These are phyloP conservation scores for Monosporozyma servazzii DNA, from an alignment of 805 yeast species.

Conservation along the genomic window DNA sequence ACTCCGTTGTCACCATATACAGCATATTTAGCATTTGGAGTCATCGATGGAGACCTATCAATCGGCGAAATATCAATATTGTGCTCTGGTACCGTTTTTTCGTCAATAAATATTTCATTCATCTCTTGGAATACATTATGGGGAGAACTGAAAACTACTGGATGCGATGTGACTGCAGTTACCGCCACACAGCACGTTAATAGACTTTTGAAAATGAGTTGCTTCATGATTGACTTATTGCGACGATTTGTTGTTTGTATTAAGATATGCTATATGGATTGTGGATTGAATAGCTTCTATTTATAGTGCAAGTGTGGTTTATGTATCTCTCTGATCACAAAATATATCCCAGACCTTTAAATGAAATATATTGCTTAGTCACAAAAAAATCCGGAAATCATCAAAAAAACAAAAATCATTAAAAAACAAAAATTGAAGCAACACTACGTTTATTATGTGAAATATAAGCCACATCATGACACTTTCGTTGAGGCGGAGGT, in stretches of 20 bases:
- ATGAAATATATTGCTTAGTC: not conserved
- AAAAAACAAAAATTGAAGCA: not conserved
- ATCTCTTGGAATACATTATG: not conserved
- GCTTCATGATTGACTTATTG: not conserved
- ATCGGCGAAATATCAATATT: constrained; percentile 35
- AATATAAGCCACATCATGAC: not conserved
- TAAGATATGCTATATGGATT: no score
- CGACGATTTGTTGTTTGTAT: not conserved
- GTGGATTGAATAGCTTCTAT: not conserved
- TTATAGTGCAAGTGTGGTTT: no score
- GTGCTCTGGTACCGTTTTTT: constrained; percentile 8
- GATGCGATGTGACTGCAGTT: not conserved
- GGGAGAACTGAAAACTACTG: not conserved
- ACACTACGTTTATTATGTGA: not conserved
- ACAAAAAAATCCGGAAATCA: not conserved
- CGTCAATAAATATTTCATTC: not conserved
- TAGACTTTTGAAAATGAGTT: not conserved
- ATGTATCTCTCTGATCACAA: not conserved
- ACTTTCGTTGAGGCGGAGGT: not conserved
- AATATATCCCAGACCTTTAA: no score
- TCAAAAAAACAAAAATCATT: not conserved
- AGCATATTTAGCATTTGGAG: constrained; percentile 24
- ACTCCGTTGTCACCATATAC: constrained; percentile 26
- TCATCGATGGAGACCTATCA: constrained; percentile 30
- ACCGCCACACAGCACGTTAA: not conserved